Evolutionary conservation across 805 yeast genomes (phyloP).

Genomic region (Myxozyma vanderwaltii): DNA sequence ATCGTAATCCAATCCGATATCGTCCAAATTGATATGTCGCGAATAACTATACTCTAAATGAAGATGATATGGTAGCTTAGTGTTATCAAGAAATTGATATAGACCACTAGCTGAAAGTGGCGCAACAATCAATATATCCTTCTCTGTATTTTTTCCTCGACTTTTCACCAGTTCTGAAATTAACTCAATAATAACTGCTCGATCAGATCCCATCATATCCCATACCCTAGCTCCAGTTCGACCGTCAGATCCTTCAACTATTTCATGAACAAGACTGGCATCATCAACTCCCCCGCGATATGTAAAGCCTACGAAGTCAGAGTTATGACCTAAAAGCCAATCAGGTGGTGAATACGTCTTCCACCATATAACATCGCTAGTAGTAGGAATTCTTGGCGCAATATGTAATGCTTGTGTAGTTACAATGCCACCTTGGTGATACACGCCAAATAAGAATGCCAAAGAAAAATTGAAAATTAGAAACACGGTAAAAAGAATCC

Average conservation of each 20-base stretch:
- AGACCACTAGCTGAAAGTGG: conserved; percentile 36
- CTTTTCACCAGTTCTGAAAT: conserved; percentile 27
- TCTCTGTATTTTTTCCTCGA: neutral
- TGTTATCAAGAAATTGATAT: conserved; percentile 9
- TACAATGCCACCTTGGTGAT: conserved; percentile 90
- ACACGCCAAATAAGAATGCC: conserved; percentile 69
- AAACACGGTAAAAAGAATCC: conserved; percentile 50
- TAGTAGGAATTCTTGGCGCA: conserved; percentile 36
- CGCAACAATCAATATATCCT: conserved; percentile 39
- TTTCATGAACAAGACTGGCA: conserved; percentile 8
- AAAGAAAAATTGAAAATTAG: conserved; percentile 61
- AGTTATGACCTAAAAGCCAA: conserved; percentile 60
- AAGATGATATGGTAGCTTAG: conserved; percentile 4
- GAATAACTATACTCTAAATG: conserved; percentile 19
- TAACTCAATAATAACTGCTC: conserved; percentile 38
- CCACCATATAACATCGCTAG: conserved; percentile 73
- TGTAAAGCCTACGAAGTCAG: conserved; percentile 32
- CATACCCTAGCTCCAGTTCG: conserved; percentile 37
- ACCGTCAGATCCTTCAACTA: neutral
- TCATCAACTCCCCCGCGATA: conserved; percentile 34
- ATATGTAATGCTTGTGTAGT: conserved; percentile 53
- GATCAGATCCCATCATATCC: conserved; percentile 56
- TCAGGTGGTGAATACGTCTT: conserved; percentile 91
- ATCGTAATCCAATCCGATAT: conserved; percentile 21
- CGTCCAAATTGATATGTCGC: conserved; percentile 33